phyloP scores from a whole-genome alignment of 805 yeast species.

The Yarrowia sp. region DNA sequence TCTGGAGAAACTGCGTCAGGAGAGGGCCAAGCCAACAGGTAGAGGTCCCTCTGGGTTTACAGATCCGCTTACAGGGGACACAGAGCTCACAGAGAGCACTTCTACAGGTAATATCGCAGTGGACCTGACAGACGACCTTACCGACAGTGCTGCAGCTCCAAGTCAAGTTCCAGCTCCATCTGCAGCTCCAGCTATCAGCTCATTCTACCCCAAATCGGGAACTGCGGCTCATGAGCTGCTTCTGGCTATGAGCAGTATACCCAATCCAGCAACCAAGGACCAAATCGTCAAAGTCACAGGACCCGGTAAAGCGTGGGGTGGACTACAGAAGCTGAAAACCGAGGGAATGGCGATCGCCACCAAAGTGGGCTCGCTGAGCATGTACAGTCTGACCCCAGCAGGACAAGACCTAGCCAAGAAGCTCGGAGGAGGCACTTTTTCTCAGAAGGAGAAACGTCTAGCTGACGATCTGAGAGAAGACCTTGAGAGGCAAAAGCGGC shows the following conservation, averaged over 20 bases:
- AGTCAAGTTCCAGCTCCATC: not conserved
- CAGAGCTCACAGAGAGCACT: too few species aligned
- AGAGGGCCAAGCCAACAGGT: not conserved
- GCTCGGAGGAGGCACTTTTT: not conserved
- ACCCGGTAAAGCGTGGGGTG: not conserved
- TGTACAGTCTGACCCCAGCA: not conserved
- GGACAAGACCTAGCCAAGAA: not conserved
- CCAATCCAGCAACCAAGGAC: slow-evolving; percentile 4
- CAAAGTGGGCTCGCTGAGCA: not conserved
- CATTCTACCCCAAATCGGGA: not conserved
- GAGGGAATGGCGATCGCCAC: not conserved
- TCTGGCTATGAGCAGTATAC: not conserved
- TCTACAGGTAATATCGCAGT: not conserved
- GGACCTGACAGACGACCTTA: not conserved
- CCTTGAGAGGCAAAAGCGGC: not conserved
- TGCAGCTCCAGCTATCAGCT: not conserved
- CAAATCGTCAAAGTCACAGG: not conserved
- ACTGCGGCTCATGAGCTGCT: slow-evolving; percentile 1
- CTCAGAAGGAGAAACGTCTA: not conserved
- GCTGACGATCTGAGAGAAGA: not conserved
- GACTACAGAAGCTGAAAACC: not conserved
- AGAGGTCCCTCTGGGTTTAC: not conserved
- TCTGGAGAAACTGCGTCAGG: not conserved
- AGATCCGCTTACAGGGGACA: not conserved
- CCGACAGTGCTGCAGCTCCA: too few species aligned